phyloP scores from a whole-genome alignment of 139 green algal genomes.

The Auxenochlorella pyrenoidosa region DNA sequence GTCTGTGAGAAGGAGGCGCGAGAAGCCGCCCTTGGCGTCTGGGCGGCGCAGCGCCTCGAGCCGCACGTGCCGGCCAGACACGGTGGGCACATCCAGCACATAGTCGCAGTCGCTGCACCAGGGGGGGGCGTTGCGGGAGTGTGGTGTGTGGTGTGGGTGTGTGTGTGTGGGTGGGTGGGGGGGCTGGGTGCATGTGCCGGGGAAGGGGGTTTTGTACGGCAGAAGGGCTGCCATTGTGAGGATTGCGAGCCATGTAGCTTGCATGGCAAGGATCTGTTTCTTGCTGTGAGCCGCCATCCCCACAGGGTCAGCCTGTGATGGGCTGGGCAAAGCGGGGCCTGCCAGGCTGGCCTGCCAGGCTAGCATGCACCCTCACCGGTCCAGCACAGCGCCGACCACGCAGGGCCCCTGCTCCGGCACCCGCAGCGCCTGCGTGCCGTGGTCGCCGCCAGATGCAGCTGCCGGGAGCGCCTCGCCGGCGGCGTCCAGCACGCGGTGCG shows the following conservation, averaged over 20 bases:
- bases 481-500: not conserved
- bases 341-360: no score
- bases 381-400: slow-evolving; percentile 3
- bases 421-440: not conserved
- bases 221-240: no score
- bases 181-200: no score
- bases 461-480: not conserved
- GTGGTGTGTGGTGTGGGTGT: not conserved
- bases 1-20: slow-evolving; percentile 44
- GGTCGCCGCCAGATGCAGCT: not conserved
- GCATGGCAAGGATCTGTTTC: no score
- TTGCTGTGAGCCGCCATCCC: no score
- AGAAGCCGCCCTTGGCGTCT: slow-evolving; percentile 11
- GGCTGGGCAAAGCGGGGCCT: no score
- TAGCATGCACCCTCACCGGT: not conserved
- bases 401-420: slow-evolving; percentile 28
- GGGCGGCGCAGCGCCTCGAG: slow-evolving; percentile 41
- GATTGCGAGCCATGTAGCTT: no score
- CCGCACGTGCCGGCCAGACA: slow-evolving; percentile 51
- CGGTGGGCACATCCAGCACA: slow-evolving; percentile 46
- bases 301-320: no score
- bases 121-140: no score
- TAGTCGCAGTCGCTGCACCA: slow-evolving; percentile 36
- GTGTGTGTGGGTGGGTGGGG: not conserved
- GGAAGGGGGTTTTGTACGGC: no score